phyloP scores from a whole-genome alignment of 2,329 filamentous ascomycete genomes.

The Fulvia fulva region DNA sequence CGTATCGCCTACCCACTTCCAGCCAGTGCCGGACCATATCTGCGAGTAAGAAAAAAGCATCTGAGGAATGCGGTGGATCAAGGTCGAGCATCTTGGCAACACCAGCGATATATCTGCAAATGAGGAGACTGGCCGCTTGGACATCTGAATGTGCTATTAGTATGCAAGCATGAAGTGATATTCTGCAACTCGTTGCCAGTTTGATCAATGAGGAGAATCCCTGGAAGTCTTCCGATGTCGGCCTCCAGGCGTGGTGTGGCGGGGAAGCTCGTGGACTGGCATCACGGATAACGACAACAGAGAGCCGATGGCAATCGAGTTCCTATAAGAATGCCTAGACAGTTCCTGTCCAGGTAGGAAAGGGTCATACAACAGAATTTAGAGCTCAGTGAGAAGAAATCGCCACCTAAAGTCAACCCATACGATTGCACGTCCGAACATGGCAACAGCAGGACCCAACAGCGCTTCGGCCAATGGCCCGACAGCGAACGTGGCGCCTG shows the following conservation, averaged over 20 bases:
- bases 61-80: no score
- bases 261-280: not conserved
- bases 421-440: not conserved
- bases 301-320: not conserved
- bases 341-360: not conserved
- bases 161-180: not conserved
- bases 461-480: constrained; percentile 4
- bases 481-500: constrained; percentile 2
- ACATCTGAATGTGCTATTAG: not conserved
- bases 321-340: not conserved
- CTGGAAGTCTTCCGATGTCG: not conserved
- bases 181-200: not conserved
- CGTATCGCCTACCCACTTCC: no score
- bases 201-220: not conserved
- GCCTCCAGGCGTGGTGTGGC: not conserved
- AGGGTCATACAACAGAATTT: not conserved
- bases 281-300: not conserved
- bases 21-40: no score
- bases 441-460: not conserved
- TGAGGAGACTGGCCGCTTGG: no score
- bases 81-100: no score
- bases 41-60: no score
- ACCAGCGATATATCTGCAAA: no score
- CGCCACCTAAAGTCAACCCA: not conserved
- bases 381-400: not conserved